Evolutionary conservation across 1,139 yeast species (phyloP).

Genomic region (Pichia sp.): DNA sequence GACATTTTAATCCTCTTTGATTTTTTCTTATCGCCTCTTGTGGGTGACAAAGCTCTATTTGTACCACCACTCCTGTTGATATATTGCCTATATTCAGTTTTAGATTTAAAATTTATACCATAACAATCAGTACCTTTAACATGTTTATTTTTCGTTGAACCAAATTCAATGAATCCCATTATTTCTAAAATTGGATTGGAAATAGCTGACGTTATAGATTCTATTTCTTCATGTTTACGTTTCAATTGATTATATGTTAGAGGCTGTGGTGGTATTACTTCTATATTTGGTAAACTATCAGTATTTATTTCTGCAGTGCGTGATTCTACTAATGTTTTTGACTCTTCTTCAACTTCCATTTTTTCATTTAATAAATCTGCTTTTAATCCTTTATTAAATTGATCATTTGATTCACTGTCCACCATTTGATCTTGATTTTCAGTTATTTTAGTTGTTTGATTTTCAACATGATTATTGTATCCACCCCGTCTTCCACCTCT

Average conservation of each 20-base stretch:
- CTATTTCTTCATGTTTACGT: neutral
- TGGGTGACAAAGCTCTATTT: slow-evolving; percentile 55
- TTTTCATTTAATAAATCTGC: neutral
- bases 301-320: no score
- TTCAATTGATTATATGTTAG: neutral
- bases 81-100: slow-evolving; percentile 54
- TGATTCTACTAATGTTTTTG: neutral
- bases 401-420: neutral
- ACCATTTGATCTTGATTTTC: neutral
- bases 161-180: slow-evolving; percentile 65
- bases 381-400: no score
- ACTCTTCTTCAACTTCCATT: neutral
- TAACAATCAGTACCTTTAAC: slow-evolving; percentile 48
- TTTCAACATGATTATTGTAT: neutral
- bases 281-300: neutral
- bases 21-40: slow-evolving; percentile 23
- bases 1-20: slow-evolving; percentile 5
- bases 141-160: slow-evolving; percentile 55
- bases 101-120: slow-evolving; percentile 35
- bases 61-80: slow-evolving; percentile 60
- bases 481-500: neutral
- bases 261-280: neutral
- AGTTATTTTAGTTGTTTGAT: neutral
- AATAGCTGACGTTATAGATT: neutral
- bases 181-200: slow-evolving; percentile 24